Evolutionary conservation across 2,329 filamentous ascomycete genomes (phyloP).

Genomic region (Chalara sp.): DNA sequence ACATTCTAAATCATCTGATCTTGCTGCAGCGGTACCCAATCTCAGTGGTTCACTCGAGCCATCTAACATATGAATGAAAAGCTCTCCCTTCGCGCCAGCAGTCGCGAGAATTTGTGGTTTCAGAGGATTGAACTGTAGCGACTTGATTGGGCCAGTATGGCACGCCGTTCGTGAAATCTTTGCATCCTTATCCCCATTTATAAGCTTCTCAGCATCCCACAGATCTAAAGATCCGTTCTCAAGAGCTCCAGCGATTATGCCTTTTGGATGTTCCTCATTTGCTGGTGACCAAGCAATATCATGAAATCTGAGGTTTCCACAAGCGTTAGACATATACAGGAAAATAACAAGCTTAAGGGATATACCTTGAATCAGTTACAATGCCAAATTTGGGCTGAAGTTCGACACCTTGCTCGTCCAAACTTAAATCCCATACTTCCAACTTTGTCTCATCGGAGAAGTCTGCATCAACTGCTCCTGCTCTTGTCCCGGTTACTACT

Average conservation of each 20-base stretch:
- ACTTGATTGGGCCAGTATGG: constrained; percentile 87
- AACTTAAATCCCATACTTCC: constrained; percentile 88
- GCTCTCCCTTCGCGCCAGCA: constrained; percentile 88
- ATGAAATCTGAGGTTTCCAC: constrained; percentile 65
- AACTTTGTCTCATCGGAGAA: constrained; percentile 97
- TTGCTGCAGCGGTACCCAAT: constrained; percentile 78
- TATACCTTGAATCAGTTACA: constrained; percentile 78
- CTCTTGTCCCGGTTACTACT: constrained; percentile 87
- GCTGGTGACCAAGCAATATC: constrained; percentile 91
- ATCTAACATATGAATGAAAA: constrained; percentile 92
- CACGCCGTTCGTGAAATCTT: constrained; percentile 81
- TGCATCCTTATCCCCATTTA: constrained; percentile 57
- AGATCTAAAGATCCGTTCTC: constrained; percentile 91
- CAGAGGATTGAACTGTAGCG: constrained; percentile 92
- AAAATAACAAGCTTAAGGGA: constrained; percentile 21
- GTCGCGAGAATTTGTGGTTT: constrained; percentile 88
- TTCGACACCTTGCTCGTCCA: constrained; percentile 76
- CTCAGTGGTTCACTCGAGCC: constrained; percentile 73
- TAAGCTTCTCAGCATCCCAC: constrained; percentile 77
- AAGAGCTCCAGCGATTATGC: constrained; percentile 89
- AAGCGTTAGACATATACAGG: too few species aligned
- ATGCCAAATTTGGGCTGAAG: constrained; percentile 80
- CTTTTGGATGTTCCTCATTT: constrained; percentile 69
- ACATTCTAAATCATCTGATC: constrained; percentile 91
- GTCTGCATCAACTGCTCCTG: constrained; percentile 91